Base-by-base conservation (phyloP, 345 rosid species). In the Eucalyptus curtisii region DNA sequence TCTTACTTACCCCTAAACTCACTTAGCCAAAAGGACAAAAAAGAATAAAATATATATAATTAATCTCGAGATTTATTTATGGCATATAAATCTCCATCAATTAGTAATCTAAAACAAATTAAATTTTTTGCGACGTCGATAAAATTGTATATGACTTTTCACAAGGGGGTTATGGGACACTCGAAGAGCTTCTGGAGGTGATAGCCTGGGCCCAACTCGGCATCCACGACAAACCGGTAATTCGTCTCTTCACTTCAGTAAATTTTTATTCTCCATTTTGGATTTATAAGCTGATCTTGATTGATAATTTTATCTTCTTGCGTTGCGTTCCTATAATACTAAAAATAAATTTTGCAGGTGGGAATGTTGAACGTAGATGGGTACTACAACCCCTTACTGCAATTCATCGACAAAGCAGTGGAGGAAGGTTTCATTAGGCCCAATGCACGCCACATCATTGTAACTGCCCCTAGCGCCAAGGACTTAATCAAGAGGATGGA, bases 281-380 rank as follows among this genome's bases (percentile, higher is more conserved):
- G 13, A 61, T 42, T 16, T 22, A 10, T 14, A 55, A 87, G 22
- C 7, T 30, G 79, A 55, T 25, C 40, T 25, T 61, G 16, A 40
- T 37, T 24, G 68, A 68, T 3, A 64, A 10, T 76, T 10, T 20
- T 11, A 15, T 40, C 47, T 76, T 40, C 82, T 11, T 12, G 27
- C 30, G 13, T 11, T 12, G 27, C 30, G 13, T 40, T 40, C 30
- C 82, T 20, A 37, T 10, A 22, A 42, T 40, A 40, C 45, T 20
- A 20, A 40, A 76, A 1, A 40, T 76, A 20, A 10, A 76, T 11
- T 40, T 47, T 10, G 52, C 90, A 90, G 91, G 91, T 90, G 76
- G 91, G 91, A 14, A 52, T 90, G 85, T n/a, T 90, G 76, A 90
- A 90, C 2, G 90, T 90, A 1, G 91, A 90, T 61, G 91, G 91